These are phyloP conservation scores for Dissophora globulifera DNA, from an alignment of 192 early-diverging fungal genomes.

Conservation along the genomic window DNA sequence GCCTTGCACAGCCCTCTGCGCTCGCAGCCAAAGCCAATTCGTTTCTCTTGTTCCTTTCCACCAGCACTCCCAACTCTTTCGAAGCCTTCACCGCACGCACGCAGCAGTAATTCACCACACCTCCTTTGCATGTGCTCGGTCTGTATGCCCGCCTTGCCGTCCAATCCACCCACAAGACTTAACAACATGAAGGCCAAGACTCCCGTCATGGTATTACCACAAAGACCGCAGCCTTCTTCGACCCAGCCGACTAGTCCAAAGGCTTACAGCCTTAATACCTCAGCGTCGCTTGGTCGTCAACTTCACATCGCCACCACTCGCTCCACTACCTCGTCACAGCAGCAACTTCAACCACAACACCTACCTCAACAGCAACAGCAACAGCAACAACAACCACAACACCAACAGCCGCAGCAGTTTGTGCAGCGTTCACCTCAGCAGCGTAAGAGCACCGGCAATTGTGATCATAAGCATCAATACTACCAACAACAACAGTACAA, in stretches of 20 bases:
- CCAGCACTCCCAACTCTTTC: not conserved
- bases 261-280: not conserved
- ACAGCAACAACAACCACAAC: too few species aligned
- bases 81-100: not conserved
- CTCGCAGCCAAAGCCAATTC: too few species aligned
- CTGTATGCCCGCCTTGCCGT: too few species aligned
- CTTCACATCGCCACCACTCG: not conserved
- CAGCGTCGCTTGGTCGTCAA: not conserved
- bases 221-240: conserved; percentile 16
- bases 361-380: too few species aligned
- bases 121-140: not conserved
- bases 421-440: conserved; percentile 6
- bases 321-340: not conserved
- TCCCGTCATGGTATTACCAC: conserved; percentile 27
- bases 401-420: too few species aligned
- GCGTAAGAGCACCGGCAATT: conserved; percentile 9
- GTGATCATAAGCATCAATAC: conserved; percentile 25
- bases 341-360: conserved; percentile 13
- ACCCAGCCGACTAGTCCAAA: too few species aligned
- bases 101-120: not conserved
- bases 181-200: conserved; percentile 44
- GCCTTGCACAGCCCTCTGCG: too few species aligned
- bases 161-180: not conserved
- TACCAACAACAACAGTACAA: conserved; percentile 21
- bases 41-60: not conserved